Evolutionary conservation across 2,329 filamentous ascomycete genomes (phyloP), one percentile per base, ranked within the genome.

Genomic region (Phyllosticta ampelicida): DNA sequence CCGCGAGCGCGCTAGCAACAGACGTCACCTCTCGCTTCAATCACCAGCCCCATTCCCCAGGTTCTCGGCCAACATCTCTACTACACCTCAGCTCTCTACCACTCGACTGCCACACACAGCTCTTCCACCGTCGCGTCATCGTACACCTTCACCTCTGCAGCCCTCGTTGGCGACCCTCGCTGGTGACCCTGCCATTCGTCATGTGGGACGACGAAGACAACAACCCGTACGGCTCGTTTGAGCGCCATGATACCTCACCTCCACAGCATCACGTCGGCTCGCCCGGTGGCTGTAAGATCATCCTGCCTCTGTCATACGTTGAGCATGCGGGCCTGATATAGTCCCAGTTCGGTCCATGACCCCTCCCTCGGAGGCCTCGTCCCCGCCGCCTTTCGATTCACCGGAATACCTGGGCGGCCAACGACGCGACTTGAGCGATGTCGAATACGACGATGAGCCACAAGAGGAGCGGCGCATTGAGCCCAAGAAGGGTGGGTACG

Each of bases 121-220:
- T 48, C 54, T 48, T 48, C 18, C 50, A 53, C 50, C 26, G 56
- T 48, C 55, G 55, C 55, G 50, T 23, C 56, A 16, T 19, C 55
- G 30, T 51, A 30, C 18, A 30, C 6, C 48, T 13, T 6, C 20
- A 26, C 29, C 55, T 52, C 23, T n/a, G 23, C 36, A 49, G 20
- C 50, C 10, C 11, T 54, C 26, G 16, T 51, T 36, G 18, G 16
- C 48, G 52, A 44, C 44, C 44, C 23, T 9, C n/a, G n/a, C n/a
- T n/a, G n/a, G n/a, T n/a, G n/a, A n/a, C n/a, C n/a, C 51, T 26
- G 13, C 44, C 21, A 30, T 54, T 51, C 56, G 51, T 48, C 65
- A 97, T 97, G 92, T 97, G 92, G 92, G 95, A 96, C 80, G 91
- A 97, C 78, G 92, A 97, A 76, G 90, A 97, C 70, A 97, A 97